Percentiles rank a stretch among this genome's conserved stretches.
phyloP scores from a whole-genome alignment of 2,329 filamentous ascomycete species.

The Tolypocladium pustulatum region DNA sequence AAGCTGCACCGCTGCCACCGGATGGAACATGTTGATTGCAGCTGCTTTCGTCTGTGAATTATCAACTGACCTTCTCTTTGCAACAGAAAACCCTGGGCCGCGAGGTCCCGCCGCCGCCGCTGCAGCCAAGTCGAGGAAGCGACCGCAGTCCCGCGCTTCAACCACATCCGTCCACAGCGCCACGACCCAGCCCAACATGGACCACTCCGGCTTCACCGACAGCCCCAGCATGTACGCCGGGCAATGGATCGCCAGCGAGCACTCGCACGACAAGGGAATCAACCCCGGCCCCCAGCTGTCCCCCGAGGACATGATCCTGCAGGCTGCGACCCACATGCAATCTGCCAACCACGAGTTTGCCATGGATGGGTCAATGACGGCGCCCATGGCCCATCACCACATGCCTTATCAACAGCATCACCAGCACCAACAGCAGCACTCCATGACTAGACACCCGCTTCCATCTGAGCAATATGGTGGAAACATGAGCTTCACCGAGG shows the following conservation, averaged over 20 bases:
- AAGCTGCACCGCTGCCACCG: constrained; percentile 2
- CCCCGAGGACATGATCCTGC: constrained; percentile 49
- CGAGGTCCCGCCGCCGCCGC: constrained; percentile 11
- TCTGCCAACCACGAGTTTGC: constrained; percentile 37
- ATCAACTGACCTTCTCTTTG: neutral
- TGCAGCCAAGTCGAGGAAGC: constrained; percentile 32
- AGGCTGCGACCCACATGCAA: constrained; percentile 46
- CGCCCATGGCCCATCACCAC: constrained; percentile 29
- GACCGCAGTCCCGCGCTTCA: constrained; percentile 43
- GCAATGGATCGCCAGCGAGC: constrained; percentile 39
- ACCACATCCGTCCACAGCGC: constrained; percentile 47
- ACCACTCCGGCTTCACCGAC: constrained; percentile 34
- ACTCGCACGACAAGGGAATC: constrained; percentile 33
- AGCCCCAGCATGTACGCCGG: constrained; percentile 32
- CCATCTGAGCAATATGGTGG: constrained; percentile 41
- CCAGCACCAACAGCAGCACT: constrained; percentile 21
- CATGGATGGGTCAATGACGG: constrained; percentile 35
- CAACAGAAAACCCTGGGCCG: constrained; percentile 17
- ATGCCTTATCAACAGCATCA: constrained; percentile 27
- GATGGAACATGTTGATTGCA: constrained; percentile 1
- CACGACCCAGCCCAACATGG: constrained; percentile 39
- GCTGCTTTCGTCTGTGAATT: neutral
- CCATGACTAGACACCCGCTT: constrained; percentile 37
- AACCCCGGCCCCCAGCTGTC: constrained; percentile 35
- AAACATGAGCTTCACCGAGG: constrained; percentile 45